phyloP scores from a whole-genome alignment of 805 yeast genomes.

The Tetrapisispora phaffii region DNA sequence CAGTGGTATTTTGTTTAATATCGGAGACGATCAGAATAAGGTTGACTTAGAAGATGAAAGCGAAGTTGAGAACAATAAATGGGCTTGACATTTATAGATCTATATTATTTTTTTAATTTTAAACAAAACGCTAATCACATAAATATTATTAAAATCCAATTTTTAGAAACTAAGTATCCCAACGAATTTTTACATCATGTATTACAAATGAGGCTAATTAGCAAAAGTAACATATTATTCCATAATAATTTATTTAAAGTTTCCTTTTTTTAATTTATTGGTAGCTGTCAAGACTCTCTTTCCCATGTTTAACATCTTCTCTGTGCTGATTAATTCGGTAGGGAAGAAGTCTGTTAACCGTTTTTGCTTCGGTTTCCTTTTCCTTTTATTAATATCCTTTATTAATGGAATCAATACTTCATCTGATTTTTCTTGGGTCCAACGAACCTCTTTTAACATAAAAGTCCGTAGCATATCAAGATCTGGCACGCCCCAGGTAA shows the following conservation, averaged over 20 bases:
- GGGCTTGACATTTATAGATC: slow-evolving; percentile 3
- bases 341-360: slow-evolving; percentile 63
- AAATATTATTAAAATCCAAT: neutral
- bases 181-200: too few relatives aligned
- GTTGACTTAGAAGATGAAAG: slow-evolving; percentile 1
- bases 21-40: neutral
- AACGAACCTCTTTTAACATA: slow-evolving; percentile 61
- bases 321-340: slow-evolving; percentile 39
- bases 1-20: neutral
- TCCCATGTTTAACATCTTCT: slow-evolving; percentile 42
- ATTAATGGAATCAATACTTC: slow-evolving; percentile 81
- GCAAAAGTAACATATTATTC: too few relatives aligned
- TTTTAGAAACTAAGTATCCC: too few relatives aligned
- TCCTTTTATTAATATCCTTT: slow-evolving; percentile 60
- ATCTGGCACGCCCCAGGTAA: slow-evolving; percentile 87
- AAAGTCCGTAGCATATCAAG: slow-evolving; percentile 67
- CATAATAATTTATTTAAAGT: slow-evolving; percentile 5
- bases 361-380: slow-evolving; percentile 44
- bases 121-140: neutral
- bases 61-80: slow-evolving; percentile 2
- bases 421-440: slow-evolving; percentile 70
- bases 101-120: neutral
- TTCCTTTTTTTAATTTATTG: slow-evolving; percentile 32
- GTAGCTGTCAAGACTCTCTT: slow-evolving; percentile 56
- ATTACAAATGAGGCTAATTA: too few relatives aligned